These are phyloP conservation scores for Xylaria longipes DNA, from an alignment of 495 filamentous ascomycete species.

Conservation along the genomic window DNA sequence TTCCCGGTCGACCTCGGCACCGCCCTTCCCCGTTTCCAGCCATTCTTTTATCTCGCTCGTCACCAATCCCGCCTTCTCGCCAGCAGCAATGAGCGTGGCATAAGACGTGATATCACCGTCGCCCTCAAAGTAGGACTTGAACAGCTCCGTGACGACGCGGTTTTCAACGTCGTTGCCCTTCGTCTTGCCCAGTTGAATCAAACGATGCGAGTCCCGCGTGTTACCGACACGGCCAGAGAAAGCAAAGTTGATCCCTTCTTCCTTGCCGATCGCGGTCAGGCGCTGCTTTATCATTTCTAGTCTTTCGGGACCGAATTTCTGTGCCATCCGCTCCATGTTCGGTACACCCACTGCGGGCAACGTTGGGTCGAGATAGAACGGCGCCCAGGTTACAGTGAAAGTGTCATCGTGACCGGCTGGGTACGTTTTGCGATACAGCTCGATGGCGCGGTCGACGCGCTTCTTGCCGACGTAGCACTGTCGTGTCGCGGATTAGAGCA, in stretches of 20 bases:
- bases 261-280: slow-evolving; percentile 58
- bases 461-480: slow-evolving; percentile 81
- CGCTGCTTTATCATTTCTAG: slow-evolving; percentile 59
- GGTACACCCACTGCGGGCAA: slow-evolving; percentile 50
- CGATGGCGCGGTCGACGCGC: slow-evolving; percentile 70
- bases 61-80: slow-evolving; percentile 66
- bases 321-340: slow-evolving; percentile 32
- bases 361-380: slow-evolving; percentile 77
- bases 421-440: slow-evolving; percentile 60
- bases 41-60: slow-evolving; percentile 64
- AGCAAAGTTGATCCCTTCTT: slow-evolving; percentile 71
- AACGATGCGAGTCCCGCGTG: slow-evolving; percentile 75
- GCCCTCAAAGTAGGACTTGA: slow-evolving; percentile 75
- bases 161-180: slow-evolving; percentile 64
- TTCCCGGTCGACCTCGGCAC: slow-evolving; percentile 72
- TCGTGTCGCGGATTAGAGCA: slow-evolving; percentile 9
- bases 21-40: slow-evolving; percentile 67
- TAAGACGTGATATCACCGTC: slow-evolving; percentile 76
- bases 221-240: slow-evolving; percentile 73
- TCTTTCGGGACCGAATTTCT: slow-evolving; percentile 57
- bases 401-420: slow-evolving; percentile 63
- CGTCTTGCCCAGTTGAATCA: slow-evolving; percentile 70
- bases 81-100: slow-evolving; percentile 65
- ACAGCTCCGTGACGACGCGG: slow-evolving; percentile 71
- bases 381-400: slow-evolving; percentile 72